These are phyloP conservation scores for Triticum timopheevii DNA, from an alignment of 176 grass and related monocot genomes.

Conservation along the genomic window DNA sequence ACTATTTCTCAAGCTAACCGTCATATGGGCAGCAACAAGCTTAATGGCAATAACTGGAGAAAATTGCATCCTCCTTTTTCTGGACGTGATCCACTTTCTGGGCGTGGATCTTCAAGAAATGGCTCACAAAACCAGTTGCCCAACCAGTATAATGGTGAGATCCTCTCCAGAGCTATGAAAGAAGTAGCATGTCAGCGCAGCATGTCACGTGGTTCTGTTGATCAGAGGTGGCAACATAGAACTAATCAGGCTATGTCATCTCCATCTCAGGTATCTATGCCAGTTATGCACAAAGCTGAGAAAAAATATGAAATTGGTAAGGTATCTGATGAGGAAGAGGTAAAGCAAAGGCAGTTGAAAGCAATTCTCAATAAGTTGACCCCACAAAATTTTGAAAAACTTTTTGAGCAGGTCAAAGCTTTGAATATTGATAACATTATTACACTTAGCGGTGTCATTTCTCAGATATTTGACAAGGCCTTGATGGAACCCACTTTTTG, in stretches of 20 bases:
- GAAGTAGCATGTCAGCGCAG: conserved; percentile 38
- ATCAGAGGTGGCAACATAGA: conserved; percentile 63
- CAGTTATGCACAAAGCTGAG: conserved; percentile 74
- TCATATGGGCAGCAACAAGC: conserved; percentile 24
- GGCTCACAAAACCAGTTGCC: conserved; percentile 36
- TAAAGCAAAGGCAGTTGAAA: conserved; percentile 84
- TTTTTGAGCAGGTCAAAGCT: conserved; percentile 67
- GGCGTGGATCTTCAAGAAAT: conserved; percentile 49
- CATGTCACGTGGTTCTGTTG: conserved; percentile 45
- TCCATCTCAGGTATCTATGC: conserved; percentile 48
- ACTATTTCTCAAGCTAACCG: conserved; percentile 24
- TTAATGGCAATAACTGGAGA: conserved; percentile 59
- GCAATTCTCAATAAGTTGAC: conserved; percentile 85
- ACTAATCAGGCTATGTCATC: conserved; percentile 45
- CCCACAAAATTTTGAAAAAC: conserved; percentile 87
- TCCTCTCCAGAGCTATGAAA: conserved; percentile 59
- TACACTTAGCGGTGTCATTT: conserved; percentile 74
- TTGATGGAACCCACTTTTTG: conserved; percentile 91
- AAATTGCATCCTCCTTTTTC: conserved; percentile 44
- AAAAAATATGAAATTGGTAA: conserved; percentile 80
- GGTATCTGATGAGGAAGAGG: conserved; percentile 63
- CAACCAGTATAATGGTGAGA: conserved; percentile 52
- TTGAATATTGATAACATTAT: conserved; percentile 67
- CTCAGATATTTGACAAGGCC: conserved; percentile 96
- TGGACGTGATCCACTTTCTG: conserved; percentile 40